Evolutionary conservation across 805 yeast genomes (phyloP), one percentile per base, ranked within the genome.

Genomic region (Wickerhamiella bombiphila): DNA sequence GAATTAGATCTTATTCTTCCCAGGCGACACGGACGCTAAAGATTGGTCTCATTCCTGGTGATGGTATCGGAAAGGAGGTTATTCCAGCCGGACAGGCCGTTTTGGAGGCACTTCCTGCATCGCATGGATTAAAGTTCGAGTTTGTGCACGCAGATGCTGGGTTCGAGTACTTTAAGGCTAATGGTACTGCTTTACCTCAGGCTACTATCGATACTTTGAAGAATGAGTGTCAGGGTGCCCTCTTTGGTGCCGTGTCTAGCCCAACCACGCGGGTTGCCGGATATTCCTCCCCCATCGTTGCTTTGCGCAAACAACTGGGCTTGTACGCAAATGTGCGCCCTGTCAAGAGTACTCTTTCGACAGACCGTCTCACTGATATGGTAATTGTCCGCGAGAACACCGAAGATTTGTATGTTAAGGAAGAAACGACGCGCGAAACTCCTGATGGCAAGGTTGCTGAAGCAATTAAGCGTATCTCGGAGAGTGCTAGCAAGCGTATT

Each of bases 321-420:
- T 68, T 91, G 38, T 91, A 80, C 59, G 98, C 98, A 51, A 91
- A 91, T 52, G 95, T 91, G 36, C 80, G 98, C 60, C 98, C 98
- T 3, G 97, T 91, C 50, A 91, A 91, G 64, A 77, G 91, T 36
- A 96, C 86, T 29, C 76, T 72, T 29, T 88, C 86, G 38, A 68
- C 74, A 38, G 86, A 82, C 48, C 75, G 83, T 61, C 86, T 93
- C 26, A 94, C 86, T 36, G 98, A 91, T 60, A 77, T 91, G 83
- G 94, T 91, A 22, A 91, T 91, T 59, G 98, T 91, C 28, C 80
- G 98, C 60, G 98, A 91, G 65, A 91, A 91, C 70, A 91, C 98
- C 44, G 98, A 91, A 66, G 98, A 91, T 63, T 69, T 88, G 51
- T 91, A 91, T 65, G 79, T 91, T 61, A 91, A 91, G 66, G 93